Evolutionary conservation across 805 yeast genomes (phyloP), one percentile per base, ranked within the genome.

Genomic region (Candida saitoana): DNA sequence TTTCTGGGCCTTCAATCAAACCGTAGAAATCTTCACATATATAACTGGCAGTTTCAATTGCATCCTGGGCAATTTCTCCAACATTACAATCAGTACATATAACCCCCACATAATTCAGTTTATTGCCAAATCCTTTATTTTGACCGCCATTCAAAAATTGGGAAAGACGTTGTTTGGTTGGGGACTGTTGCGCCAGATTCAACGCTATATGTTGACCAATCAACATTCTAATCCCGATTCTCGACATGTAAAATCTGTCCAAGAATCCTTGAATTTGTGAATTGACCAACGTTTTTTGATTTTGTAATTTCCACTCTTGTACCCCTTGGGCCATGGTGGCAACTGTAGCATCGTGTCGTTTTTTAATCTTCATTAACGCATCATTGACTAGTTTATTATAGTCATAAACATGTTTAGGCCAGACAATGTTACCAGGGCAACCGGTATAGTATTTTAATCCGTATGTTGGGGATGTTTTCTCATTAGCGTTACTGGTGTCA

Each of bases 191-290:
- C 37, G 83, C 81, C 71, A 77, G 76, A 64, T 80, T 82, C 39
- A 88, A 73, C 1, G 96, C 91, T 49, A 88, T 83, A 54, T 88
- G 95, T 65, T 88, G 96, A n/a, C 96, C 96, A 55, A 88, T 86
- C 32, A 88, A 74, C 95, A 89, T 89, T 49, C 96, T 75, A 46
- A 89, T 89, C 2, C 96, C 96, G 47, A 89, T 89, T 44, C 96
- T 74, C 40, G 88, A 82, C 89, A 88, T 82, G 68, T 89, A 88
- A 58, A 88, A 88, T 24, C 93, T 63, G 64, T 89, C 96, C 48
- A 88, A 68, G 56, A 89, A 88, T 12, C 80, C 74, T 62, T 89
- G 96, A 27, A 89, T 80, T 9, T 87, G 78, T 40, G 80, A 74
- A 55, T 85, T 87, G 31, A 85, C 81, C 22, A 75, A 49, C 34